These are phyloP conservation scores for Houttuynia cordata DNA, from an alignment of 164 flowering plant genomes.

Conservation along the genomic window DNA sequence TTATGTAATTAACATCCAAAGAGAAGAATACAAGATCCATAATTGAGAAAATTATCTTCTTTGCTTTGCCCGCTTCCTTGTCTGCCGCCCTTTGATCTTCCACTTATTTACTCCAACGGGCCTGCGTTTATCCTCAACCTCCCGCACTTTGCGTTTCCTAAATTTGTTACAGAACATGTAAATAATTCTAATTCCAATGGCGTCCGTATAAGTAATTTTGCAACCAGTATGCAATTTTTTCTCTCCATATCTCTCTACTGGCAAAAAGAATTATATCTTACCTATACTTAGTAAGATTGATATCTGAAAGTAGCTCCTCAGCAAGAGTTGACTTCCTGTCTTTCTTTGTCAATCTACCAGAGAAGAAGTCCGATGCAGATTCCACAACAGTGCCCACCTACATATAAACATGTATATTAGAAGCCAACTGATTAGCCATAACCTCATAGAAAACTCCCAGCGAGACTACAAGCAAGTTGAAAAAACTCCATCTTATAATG, in stretches of 20 bases:
- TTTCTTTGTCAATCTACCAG: constrained; percentile 73
- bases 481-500: not conserved
- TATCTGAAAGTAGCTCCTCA: constrained; percentile 73
- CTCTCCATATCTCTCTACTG: not conserved
- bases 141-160: constrained; percentile 80
- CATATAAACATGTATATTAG: not conserved
- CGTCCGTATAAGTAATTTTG: too few species aligned
- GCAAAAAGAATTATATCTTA: constrained; percentile 11
- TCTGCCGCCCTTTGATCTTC: constrained; percentile 7
- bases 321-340: constrained; percentile 77
- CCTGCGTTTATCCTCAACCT: constrained; percentile 48
- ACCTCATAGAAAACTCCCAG: not conserved
- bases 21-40: not conserved
- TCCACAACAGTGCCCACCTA: constrained; percentile 85
- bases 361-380: constrained; percentile 54
- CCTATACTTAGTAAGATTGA: constrained; percentile 45
- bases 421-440: not conserved
- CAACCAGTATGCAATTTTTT: not conserved
- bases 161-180: constrained; percentile 1
- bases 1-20: not conserved
- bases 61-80: constrained; percentile 7
- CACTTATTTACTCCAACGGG: constrained; percentile 29
- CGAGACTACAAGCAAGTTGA: not conserved
- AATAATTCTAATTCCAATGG: not conserved
- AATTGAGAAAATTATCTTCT: constrained; percentile 2